These are phyloP conservation scores for Populus hybrid DNA, from an alignment of 441 rosid species.

Conservation along the genomic window DNA sequence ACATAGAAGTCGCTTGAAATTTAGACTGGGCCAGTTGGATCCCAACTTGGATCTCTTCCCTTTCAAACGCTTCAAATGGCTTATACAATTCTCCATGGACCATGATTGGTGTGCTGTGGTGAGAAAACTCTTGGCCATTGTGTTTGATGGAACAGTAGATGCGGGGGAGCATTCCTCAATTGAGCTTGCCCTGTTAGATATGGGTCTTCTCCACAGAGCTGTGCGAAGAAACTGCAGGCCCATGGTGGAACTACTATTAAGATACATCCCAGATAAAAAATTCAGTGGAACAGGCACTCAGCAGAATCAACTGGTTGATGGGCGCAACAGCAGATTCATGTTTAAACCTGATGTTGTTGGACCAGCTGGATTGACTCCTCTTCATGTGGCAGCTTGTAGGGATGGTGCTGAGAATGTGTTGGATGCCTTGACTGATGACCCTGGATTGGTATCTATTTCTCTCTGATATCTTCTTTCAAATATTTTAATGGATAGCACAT, in stretches of 20 bases:
- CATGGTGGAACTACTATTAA: constrained; percentile 65
- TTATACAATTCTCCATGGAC: constrained; percentile 78
- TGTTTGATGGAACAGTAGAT: constrained; percentile 59
- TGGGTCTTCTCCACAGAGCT: too few relatives aligned
- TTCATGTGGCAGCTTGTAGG: constrained; percentile 89
- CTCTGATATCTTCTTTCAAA: not conserved
- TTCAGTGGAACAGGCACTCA: constrained; percentile 22
- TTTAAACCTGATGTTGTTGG: constrained; percentile 71
- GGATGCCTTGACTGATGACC: constrained; percentile 80
- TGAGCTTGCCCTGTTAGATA: constrained; percentile 47
- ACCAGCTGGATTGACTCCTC: constrained; percentile 86
- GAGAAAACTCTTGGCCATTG: constrained; percentile 57
- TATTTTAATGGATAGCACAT: not conserved
- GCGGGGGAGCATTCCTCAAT: constrained; percentile 40
- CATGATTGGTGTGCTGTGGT: constrained; percentile 85
- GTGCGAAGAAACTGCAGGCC: constrained; percentile 68
- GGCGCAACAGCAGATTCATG: constrained; percentile 27
- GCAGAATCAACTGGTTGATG: constrained; percentile 19
- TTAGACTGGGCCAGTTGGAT: constrained; percentile 44
- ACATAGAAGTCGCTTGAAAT: constrained; percentile 52
- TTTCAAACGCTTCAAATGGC: constrained; percentile 64
- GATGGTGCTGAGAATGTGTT: constrained; percentile 83
- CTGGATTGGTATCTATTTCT: constrained; percentile 58
- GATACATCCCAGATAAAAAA: constrained; percentile 42
- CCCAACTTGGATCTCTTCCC: constrained; percentile 58